Evolutionary conservation across 345 rosid species (phyloP).

Genomic region (Brassica cretica): DNA sequence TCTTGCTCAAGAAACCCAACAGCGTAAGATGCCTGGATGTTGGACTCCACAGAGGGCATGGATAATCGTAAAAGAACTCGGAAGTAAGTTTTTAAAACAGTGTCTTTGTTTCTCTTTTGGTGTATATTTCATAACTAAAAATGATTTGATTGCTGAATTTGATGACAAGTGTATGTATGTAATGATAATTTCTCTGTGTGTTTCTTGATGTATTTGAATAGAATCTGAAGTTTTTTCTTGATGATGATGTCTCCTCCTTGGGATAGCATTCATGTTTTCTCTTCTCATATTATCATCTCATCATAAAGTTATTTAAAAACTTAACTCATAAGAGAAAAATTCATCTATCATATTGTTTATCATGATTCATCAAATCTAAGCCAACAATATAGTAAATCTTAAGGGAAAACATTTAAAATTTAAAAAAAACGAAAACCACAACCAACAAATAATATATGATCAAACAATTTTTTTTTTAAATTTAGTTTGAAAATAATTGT

Average conservation of each 20-base stretch:
- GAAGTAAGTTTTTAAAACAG: slow-evolving; percentile 55
- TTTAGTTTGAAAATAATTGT: no score
- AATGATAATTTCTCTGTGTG: background rate
- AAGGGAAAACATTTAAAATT: no score
- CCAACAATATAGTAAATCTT: no score
- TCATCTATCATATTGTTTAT: background rate
- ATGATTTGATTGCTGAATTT: background rate
- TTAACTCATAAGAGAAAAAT: background rate
- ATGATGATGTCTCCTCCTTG: slow-evolving; percentile 21
- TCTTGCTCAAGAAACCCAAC: slow-evolving; percentile 95
- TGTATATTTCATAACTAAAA: no score
- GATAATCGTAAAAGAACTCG: slow-evolving; percentile 70
- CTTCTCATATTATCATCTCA: background rate
- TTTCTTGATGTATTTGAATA: background rate
- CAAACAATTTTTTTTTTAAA: no score
- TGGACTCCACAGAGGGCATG: slow-evolving; percentile 78
- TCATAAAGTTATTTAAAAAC: background rate
- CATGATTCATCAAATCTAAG: no score
- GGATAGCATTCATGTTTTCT: slow-evolving; percentile 27
- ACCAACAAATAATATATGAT: no score
- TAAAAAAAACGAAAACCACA: no score
- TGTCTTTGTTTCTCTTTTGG: background rate
- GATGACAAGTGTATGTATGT: background rate
- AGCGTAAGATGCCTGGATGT: slow-evolving; percentile 84
- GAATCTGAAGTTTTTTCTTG: background rate